These are phyloP conservation scores for Aspergillus pseudotamarii DNA, from an alignment of 2,329 filamentous ascomycete species.

Conservation along the genomic window DNA sequence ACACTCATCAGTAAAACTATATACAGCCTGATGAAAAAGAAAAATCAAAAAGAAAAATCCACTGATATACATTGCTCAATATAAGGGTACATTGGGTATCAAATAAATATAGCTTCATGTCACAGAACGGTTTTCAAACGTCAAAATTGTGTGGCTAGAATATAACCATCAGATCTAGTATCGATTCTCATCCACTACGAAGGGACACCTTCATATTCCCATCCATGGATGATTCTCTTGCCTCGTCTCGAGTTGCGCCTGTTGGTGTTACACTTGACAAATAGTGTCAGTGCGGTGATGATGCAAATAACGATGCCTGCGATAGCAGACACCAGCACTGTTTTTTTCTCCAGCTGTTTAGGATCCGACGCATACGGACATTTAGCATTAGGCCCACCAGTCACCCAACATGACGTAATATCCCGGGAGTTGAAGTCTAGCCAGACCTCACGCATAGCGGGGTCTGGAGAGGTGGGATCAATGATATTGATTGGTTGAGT, in stretches of 20 bases:
- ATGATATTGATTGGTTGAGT: constrained; percentile 31
- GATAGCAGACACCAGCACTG: constrained; percentile 63
- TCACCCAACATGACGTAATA: constrained; percentile 62
- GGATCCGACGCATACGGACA: constrained; percentile 60
- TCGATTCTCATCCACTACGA: constrained; percentile 24
- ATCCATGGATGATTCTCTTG: constrained; percentile 56
- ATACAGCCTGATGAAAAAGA: not conserved
- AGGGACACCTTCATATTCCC: constrained; percentile 71
- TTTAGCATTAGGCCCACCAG: constrained; percentile 55
- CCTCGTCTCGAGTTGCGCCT: constrained; percentile 55
- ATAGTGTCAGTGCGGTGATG: constrained; percentile 61
- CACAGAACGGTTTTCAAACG: not conserved
- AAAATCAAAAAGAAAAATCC: no score
- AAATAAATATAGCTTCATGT: not conserved
- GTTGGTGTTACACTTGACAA: constrained; percentile 67
- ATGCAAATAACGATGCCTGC: constrained; percentile 65
- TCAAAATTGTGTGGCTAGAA: not conserved
- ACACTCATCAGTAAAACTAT: not conserved
- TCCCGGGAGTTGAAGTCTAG: constrained; percentile 65
- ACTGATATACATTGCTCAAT: not conserved
- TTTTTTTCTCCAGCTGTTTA: constrained; percentile 47
- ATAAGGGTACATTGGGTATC: not conserved
- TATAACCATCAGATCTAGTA: not conserved
- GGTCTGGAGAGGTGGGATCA: constrained; percentile 29
- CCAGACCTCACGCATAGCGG: constrained; percentile 49